Percentiles rank a stretch among this genome's conserved stretches.
Evolutionary conservation across 1,284 basidiomycete genomes (phyloP).

Genomic region (Ustilago bromivora): DNA sequence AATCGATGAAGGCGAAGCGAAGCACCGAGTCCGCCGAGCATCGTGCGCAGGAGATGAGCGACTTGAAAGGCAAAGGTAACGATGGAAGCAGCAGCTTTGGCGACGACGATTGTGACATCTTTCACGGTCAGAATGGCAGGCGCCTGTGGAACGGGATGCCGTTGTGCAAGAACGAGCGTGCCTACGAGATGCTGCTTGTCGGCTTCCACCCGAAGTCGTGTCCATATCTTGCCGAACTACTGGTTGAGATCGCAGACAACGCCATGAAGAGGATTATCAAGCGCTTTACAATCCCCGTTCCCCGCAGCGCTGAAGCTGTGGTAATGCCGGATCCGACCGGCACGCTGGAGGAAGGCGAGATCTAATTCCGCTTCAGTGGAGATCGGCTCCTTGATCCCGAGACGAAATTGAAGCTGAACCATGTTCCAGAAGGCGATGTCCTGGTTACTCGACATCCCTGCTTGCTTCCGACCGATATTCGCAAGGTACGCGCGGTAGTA

Average conservation of each 20-base stretch:
- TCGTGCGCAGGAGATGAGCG: conserved; percentile 38
- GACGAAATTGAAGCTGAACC: conserved; percentile 16
- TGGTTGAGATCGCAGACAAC: conserved; percentile 22
- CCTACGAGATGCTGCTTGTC: conserved; percentile 58
- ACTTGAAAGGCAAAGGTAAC: not conserved
- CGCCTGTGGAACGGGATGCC: conserved; percentile 56
- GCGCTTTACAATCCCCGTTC: conserved; percentile 37
- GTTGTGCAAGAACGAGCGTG: conserved; percentile 48
- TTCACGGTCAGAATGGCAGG: conserved; percentile 28
- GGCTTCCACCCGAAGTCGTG: conserved; percentile 54
- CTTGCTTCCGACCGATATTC: conserved; percentile 65
- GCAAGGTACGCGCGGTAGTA: conserved; percentile 57
- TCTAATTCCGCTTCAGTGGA: conserved; percentile 56
- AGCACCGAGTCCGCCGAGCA: conserved; percentile 31
- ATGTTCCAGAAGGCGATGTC: conserved; percentile 53
- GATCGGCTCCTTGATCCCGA: conserved; percentile 46
- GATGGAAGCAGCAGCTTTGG: conserved; percentile 6
- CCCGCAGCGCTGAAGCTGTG: conserved; percentile 38
- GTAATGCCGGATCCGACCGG: conserved; percentile 46
- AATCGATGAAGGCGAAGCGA: conserved; percentile 24
- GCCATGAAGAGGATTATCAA: conserved; percentile 39
- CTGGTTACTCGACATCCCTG: conserved; percentile 61
- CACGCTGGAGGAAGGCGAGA: conserved; percentile 55
- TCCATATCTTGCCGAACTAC: conserved; percentile 39
- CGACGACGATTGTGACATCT: conserved; percentile 31